Conservation (phyloP, 106 monocot species). For the Xerophyta viscosa region DNA sequence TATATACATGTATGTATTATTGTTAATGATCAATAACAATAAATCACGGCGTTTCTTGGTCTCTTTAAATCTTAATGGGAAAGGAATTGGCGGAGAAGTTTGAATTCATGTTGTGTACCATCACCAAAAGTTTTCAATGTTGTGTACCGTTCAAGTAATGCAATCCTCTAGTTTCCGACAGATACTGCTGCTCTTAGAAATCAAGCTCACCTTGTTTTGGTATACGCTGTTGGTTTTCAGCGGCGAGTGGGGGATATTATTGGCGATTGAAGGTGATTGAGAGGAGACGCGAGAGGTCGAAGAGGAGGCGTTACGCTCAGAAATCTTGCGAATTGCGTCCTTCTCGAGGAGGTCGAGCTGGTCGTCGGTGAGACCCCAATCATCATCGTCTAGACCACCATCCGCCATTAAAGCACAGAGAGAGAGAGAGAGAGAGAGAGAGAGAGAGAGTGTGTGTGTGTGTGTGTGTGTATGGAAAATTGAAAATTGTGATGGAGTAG, state of each 20-base stretch:
- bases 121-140: background rate
- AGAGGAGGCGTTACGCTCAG: constrained; percentile 31
- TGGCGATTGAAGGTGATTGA: background rate
- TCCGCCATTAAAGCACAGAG: too few species aligned
- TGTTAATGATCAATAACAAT: background rate
- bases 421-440: too few species aligned
- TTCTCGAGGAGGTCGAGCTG: constrained; percentile 67
- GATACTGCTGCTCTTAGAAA: too few species aligned
- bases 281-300: constrained; percentile 3
- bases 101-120: background rate
- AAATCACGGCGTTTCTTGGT: background rate
- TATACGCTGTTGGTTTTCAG: background rate
- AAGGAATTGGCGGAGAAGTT: background rate
- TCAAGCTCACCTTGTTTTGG: too few species aligned
- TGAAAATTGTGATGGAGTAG: too few species aligned
- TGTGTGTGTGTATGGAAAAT: too few species aligned
- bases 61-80: background rate
- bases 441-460: too few species aligned
- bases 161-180: too few species aligned
- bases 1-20: background rate
- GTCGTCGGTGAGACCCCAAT: constrained; percentile 80
- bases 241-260: background rate
- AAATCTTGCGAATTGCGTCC: constrained; percentile 70
- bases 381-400: constrained; percentile 32
- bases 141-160: background rate